phyloP scores from a whole-genome alignment of 768 basidiomycete genomes.

The Lentinula sp. region DNA sequence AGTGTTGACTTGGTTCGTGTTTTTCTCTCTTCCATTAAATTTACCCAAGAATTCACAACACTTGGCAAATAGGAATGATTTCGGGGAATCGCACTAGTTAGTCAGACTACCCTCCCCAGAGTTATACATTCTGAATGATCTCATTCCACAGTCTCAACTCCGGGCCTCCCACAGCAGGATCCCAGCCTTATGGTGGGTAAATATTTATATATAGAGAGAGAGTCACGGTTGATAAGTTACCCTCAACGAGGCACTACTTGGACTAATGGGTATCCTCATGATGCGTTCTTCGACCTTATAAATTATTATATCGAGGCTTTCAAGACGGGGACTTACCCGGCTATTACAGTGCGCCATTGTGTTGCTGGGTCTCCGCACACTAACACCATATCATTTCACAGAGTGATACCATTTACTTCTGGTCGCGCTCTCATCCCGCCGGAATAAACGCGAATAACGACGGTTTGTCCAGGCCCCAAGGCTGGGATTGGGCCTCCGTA shows the following conservation, averaged over 20 bases:
- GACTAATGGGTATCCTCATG: slow-evolving; percentile 37
- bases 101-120: neutral
- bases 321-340: slow-evolving; percentile 59
- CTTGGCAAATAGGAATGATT: neutral
- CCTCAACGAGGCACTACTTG: slow-evolving; percentile 28
- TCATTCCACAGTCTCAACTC: neutral
- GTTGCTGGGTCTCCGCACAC: slow-evolving; percentile 4
- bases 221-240: neutral
- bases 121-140: neutral
- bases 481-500: slow-evolving; percentile 48
- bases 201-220: neutral
- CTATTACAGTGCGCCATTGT: slow-evolving; percentile 42
- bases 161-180: slow-evolving; percentile 9
- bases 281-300: slow-evolving; percentile 56
- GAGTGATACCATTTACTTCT: slow-evolving; percentile 46
- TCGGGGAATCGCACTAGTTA: neutral
- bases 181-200: slow-evolving; percentile 26
- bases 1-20: slow-evolving; percentile 65
- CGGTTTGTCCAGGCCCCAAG: slow-evolving; percentile 37
- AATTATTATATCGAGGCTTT: slow-evolving; percentile 63
- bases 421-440: slow-evolving; percentile 59
- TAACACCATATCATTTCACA: slow-evolving; percentile 8
- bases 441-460: slow-evolving; percentile 38
- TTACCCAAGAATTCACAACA: neutral
- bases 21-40: neutral